Evolutionary conservation across 768 basidiomycete genomes (phyloP), one percentile per base, ranked within the genome.

Genomic region (Podaxis sp.): DNA sequence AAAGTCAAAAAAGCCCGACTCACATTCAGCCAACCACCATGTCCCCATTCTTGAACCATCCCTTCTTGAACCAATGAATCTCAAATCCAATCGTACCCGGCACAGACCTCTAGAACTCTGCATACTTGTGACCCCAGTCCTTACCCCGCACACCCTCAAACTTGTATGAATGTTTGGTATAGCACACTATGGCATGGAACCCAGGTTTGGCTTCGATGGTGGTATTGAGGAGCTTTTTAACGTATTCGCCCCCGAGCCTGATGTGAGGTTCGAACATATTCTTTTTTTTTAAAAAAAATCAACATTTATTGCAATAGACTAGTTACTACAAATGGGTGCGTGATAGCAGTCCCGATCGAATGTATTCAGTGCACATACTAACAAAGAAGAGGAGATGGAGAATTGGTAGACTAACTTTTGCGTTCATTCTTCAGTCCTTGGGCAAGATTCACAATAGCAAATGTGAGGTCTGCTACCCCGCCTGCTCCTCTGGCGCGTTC

Each of bases 21-120:
- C 43, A 71, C 68, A 54, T 71, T 71, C 52, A 68, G 59, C 27
- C 65, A 68, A 15, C 70, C 68, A 17, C 70, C 68, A 63, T 69
- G 67, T 24, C 69, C 67, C 37, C 25, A 17, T 63, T 53, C 15
- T 33, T 38, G 57, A 71, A 69, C 9, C 50, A 52, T 8, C 70
- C 70, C 17, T 56, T 41, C 38, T 66, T 66, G 64, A 67, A 65
- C 63, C 65, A 68, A 57, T 71, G 67, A 25, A 71, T 67, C 51
- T 71, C 70, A 59, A 61, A 71, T 13, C 68, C 69, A 25, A 24
- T 55, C 11, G 52, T 22, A 19, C 24, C 57, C 6, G 46, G 46
- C 37, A 13, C 51, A 37, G 22, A 46, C 36, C 36, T 58, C 36
- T 22, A 46, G 46, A 33, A 24, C 12, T 56, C 55, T 9, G 46